Base-by-base conservation (phyloP, 768 basidiomycete genomes). In the Tylopilus felleus region DNA sequence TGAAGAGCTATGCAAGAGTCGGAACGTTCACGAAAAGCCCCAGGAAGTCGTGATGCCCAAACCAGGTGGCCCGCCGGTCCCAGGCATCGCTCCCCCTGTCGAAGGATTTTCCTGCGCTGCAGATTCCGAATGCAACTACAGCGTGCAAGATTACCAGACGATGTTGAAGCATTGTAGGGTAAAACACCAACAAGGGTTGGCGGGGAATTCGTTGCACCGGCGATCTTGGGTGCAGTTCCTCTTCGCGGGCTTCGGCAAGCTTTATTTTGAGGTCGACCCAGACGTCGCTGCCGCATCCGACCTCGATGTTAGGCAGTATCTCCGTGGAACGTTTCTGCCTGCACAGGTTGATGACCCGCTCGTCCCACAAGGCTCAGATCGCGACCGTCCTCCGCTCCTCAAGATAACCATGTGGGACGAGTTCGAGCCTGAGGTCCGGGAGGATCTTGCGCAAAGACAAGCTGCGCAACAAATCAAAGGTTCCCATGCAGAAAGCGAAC, bases 351-450 rank as follows among this genome's bases (percentile, higher is more conserved):
- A 40, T 8, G 49, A 51, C 13, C 28, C 39, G 1, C 19, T 51
- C 13, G 25, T 36, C 25, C 9, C 22, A 12, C 49, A 51, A 12
- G 22, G 21, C 0, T 13, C 0, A 8, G 51, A 31, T 10, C 29
- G 29, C 3, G 53, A 55, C 33, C 53, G 48, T 8, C 29, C 53
- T 0, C 53, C 53, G 1, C 25, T 55, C 8, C 33, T 55, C 27
- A 55, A 45, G 4, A 17, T 55, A 5, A 55, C 53, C 0, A 12
- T 16, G 14, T 55, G 53, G 53, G 53, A 55, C 27, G 12, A n/a
- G 14, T 44, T 55, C 16, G 12, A 44, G 16, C 17, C 10, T 4
- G 48, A 17, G 3, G 13, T 50, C 12, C 47, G 29, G 14, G 21
- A 45, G 29, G 42, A 49, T 6, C 17, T 10, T 12, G 28, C 4